These are phyloP conservation scores for Sphaerulina musiva DNA, from an alignment of 2,329 filamentous ascomycete genomes.

Conservation along the genomic window DNA sequence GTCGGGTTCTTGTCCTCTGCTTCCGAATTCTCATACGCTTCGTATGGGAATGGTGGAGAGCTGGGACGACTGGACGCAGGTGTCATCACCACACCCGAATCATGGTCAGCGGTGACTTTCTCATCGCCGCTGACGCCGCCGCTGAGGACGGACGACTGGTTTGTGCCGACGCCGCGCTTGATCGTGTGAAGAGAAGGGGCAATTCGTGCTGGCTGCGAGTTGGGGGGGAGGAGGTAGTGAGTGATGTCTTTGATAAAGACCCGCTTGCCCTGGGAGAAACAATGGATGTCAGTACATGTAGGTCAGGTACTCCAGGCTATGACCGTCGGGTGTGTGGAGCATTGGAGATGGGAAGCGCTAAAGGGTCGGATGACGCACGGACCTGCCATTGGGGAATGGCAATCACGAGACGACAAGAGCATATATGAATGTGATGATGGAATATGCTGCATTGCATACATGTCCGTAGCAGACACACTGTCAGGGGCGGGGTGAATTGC, in stretches of 20 bases:
- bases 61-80: slow-evolving; percentile 21
- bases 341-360: no score
- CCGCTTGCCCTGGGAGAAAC: slow-evolving; percentile 65
- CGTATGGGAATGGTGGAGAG: slow-evolving; percentile 50
- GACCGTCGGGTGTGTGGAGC: no score
- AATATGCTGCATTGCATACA: no score
- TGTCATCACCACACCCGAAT: slow-evolving; percentile 31
- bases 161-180: slow-evolving; percentile 56
- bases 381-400: not conserved
- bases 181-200: slow-evolving; percentile 64
- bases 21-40: slow-evolving; percentile 37
- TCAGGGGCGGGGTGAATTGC: not conserved
- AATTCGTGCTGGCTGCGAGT: slow-evolving; percentile 59
- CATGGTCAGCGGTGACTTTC: slow-evolving; percentile 17
- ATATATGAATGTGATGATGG: not conserved
- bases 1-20: slow-evolving; percentile 72
- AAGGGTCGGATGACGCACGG: not conserved
- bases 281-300: slow-evolving; percentile 11
- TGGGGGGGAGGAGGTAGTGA: slow-evolving; percentile 78
- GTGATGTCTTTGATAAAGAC: slow-evolving; percentile 98
- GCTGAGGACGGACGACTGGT: slow-evolving; percentile 22
- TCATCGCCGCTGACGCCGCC: slow-evolving; percentile 28
- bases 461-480: not conserved
- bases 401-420: not conserved
- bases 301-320: no score